phyloP scores from a whole-genome alignment of 305 asterid species.

The Fraxinus velutina region DNA sequence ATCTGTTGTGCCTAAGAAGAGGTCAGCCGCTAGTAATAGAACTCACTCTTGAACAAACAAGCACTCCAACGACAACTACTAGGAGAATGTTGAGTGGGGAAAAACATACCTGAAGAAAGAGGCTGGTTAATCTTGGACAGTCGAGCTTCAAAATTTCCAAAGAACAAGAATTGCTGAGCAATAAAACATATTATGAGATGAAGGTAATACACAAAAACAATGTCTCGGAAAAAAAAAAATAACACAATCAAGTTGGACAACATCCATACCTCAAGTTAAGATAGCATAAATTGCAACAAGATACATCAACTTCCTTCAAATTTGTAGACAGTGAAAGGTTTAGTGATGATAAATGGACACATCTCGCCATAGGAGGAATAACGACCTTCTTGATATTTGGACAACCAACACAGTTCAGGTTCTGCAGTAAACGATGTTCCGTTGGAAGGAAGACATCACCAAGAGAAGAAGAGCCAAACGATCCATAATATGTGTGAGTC shows the following conservation, averaged over 20 bases:
- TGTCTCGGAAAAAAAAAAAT: neutral
- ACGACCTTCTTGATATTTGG: constrained; percentile 84
- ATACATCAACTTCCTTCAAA: constrained; percentile 84
- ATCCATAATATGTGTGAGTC: constrained; percentile 23
- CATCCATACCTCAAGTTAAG: constrained; percentile 83
- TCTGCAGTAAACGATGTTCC: constrained; percentile 62
- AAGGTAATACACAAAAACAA: neutral
- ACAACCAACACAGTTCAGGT: constrained; percentile 93
- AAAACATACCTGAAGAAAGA: constrained; percentile 85
- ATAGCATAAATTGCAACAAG: constrained; percentile 67
- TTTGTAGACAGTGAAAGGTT: constrained; percentile 85
- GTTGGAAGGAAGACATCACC: constrained; percentile 28
- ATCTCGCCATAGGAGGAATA: constrained; percentile 72
- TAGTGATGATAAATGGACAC: constrained; percentile 68
- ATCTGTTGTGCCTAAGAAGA: neutral
- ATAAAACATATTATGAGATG: constrained; percentile 10
- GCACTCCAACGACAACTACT: neutral
- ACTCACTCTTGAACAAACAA: neutral
- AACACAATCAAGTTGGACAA: constrained; percentile 13
- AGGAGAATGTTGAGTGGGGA: neutral
- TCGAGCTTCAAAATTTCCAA: constrained; percentile 84
- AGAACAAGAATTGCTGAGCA: constrained; percentile 75
- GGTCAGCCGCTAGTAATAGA: neutral
- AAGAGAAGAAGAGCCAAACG: constrained; percentile 24
- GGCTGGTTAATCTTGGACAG: constrained; percentile 87